phyloP scores from a whole-genome alignment of 257 asterid species.

The Gentiana macrophylla region DNA sequence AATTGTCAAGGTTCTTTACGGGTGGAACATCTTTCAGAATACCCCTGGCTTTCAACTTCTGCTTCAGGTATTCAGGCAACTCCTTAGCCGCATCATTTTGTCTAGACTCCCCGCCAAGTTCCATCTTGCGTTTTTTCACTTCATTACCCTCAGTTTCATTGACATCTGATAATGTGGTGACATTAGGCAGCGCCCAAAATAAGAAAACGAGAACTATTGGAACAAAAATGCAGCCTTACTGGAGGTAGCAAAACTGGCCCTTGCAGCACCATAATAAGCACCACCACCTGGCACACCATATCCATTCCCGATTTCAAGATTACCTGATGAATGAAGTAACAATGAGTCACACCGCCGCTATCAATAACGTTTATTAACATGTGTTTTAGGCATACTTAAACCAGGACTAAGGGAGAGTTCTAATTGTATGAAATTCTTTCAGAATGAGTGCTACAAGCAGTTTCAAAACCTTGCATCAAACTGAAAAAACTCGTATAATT shows the following conservation, averaged over 20 bases:
- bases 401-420: too few species aligned
- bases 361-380: background rate
- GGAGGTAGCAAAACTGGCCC: slow-evolving; percentile 13
- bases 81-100: slow-evolving; percentile 31
- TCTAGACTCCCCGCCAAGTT: slow-evolving; percentile 32
- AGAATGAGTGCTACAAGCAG: too few species aligned
- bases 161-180: slow-evolving; percentile 21
- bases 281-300: slow-evolving; percentile 99
- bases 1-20: slow-evolving; percentile 16
- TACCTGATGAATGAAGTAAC: slow-evolving; percentile 28
- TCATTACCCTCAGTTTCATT: slow-evolving; percentile 25
- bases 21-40: slow-evolving; percentile 51
- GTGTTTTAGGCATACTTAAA: too few species aligned
- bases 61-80: slow-evolving; percentile 88
- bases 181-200: slow-evolving; percentile 3
- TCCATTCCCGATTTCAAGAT: slow-evolving; percentile 92
- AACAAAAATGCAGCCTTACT: slow-evolving; percentile 30
- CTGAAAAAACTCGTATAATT: too few species aligned
- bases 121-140: slow-evolving; percentile 28
- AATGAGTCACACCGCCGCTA: slow-evolving; percentile 3
- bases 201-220: slow-evolving; percentile 3
- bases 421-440: too few species aligned
- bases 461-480: too few species aligned
- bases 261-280: slow-evolving; percentile 59
- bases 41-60: slow-evolving; percentile 89